Evolutionary conservation across 73 alveolate genomes (phyloP), one percentile per base, ranked within the genome.

Genomic region (Paramecium pentaurelia): DNA sequence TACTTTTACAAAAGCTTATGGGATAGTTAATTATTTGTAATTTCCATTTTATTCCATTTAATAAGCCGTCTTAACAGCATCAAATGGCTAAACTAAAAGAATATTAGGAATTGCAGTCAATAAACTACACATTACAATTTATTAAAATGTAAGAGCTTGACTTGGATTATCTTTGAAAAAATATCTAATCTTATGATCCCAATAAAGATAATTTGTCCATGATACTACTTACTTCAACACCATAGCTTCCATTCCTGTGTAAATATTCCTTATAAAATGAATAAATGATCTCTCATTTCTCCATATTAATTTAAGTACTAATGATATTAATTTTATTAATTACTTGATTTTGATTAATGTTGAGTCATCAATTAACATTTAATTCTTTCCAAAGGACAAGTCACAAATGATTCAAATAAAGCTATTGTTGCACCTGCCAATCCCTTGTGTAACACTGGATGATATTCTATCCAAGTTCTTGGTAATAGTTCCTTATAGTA

Each of bases 301-400:
- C 51, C 40, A 68, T 25, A 68, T 6, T 7, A 11, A 32, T 68
- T 68, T 68, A 11, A 68, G 20, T 11, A 68, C 84, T 68, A 28
- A 14, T 11, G 4, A 68, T 28, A 34, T 68, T 32, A 68, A 20
- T 60, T 58, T 25, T 32, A 28, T 6, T 6, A 32, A 0, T 32
- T 34, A 75, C 60, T 32, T 37, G 88, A 75, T 75, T 75, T 32
- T 75, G 58, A 75, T 34, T 75, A 32, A 37, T 37, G 37, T 45
- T 75, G 49, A 32, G 88, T 75, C 88, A 75, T 75, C 14, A 34
- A 37, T 34, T 22, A 10, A 37, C 68, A 37, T 8, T 75, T 75
- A 22, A 37, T 22, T 75, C 88, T 75, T 45, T 75, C 88, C 18
- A 75, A 37, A 45, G 88, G 88, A 37, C 88, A 75, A 37, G 60